phyloP scores from a whole-genome alignment of 164 flowering plant genomes.

The Chloranthus sessilifolius region DNA sequence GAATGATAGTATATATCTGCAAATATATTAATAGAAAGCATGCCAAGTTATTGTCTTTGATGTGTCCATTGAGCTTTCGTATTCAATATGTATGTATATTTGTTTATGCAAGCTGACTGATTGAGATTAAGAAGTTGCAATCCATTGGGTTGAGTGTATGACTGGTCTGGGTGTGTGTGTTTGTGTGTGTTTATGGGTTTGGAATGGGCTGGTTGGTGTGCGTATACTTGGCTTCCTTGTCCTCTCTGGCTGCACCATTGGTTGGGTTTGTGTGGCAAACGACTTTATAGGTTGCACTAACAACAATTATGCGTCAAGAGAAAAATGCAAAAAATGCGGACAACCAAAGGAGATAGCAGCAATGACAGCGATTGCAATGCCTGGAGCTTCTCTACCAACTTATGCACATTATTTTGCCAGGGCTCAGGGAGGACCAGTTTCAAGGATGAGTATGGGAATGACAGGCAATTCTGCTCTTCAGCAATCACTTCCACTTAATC shows the following conservation, averaged over 20 bases:
- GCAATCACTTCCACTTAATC: slow-evolving; percentile 39
- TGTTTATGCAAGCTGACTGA: slow-evolving; percentile 13
- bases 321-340: slow-evolving; percentile 96
- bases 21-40: background rate
- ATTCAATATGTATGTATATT: too few species aligned
- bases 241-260: slow-evolving; percentile 60
- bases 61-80: background rate
- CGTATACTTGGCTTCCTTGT: slow-evolving; percentile 67
- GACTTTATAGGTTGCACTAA: slow-evolving; percentile 98
- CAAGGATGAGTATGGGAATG: slow-evolving; percentile 47
- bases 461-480: slow-evolving; percentile 41
- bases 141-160: slow-evolving; percentile 61
- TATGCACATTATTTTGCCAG: slow-evolving; percentile 79
- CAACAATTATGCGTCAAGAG: slow-evolving; percentile 99
- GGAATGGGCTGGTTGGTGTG: slow-evolving; percentile 89
- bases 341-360: slow-evolving; percentile 95
- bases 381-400: slow-evolving; percentile 79
- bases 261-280: slow-evolving; percentile 67
- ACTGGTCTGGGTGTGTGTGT: slow-evolving; percentile 45
- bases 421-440: slow-evolving; percentile 53
- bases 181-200: slow-evolving; percentile 47
- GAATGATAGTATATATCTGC: background rate
- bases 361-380: slow-evolving; percentile 88
- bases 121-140: slow-evolving; percentile 25
- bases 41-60: background rate